phyloP scores from a whole-genome alignment of 2,329 filamentous ascomycete species.

The Setomelanomma holmii region DNA sequence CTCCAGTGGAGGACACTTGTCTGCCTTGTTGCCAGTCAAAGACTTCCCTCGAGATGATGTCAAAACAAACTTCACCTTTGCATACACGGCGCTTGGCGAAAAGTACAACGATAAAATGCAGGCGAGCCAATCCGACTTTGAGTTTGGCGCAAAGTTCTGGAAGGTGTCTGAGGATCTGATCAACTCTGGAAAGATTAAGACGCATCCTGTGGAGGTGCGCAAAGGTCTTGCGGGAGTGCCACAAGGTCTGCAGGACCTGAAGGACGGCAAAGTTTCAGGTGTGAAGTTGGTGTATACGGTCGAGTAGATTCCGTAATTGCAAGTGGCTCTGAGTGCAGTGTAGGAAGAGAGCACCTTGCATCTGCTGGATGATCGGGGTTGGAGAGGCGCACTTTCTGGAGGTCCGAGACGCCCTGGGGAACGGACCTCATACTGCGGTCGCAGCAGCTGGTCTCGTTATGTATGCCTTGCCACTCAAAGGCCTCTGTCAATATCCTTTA shows the following conservation, averaged over 20 bases:
- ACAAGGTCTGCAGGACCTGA: conserved; percentile 41
- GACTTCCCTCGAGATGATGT: conserved; percentile 53
- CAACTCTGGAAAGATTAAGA: conserved; percentile 39
- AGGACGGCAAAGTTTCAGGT: conserved; percentile 42
- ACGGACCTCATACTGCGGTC: too few relatives aligned
- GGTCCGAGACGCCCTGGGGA: too few relatives aligned
- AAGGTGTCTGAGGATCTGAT: conserved; percentile 29
- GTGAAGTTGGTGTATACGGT: conserved; percentile 44
- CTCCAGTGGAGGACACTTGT: conserved; percentile 27
- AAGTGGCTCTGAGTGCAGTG: neutral
- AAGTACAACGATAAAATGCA: conserved; percentile 41
- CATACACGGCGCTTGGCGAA: conserved; percentile 54
- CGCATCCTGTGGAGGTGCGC: conserved; percentile 38
- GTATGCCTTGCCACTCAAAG: too few relatives aligned
- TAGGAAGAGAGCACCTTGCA: neutral
- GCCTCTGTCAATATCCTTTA: too few relatives aligned
- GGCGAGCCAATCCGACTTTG: conserved; percentile 32
- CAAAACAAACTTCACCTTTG: conserved; percentile 52
- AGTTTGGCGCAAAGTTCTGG: conserved; percentile 40
- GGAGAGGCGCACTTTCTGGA: too few relatives aligned
- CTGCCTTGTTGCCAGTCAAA: conserved; percentile 27
- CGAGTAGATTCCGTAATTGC: conserved; percentile 1
- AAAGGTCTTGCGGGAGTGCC: conserved; percentile 40
- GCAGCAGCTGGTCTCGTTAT: too few relatives aligned
- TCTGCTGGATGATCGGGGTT: neutral